phyloP scores from a whole-genome alignment of 768 basidiomycete species.

The Lactarius hatsudake region DNA sequence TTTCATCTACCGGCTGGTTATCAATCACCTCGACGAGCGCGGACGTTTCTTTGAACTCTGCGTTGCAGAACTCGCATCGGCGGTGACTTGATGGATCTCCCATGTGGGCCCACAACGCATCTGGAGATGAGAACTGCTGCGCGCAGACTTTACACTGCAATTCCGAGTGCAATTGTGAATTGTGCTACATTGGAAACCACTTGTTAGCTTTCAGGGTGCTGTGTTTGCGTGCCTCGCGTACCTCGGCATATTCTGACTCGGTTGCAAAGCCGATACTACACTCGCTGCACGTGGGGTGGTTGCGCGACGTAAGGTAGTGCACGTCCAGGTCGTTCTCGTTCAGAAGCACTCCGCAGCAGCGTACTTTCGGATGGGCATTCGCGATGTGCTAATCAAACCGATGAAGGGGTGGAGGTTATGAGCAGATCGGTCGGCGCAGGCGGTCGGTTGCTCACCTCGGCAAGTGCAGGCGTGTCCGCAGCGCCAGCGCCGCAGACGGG shows the following conservation, averaged over 20 bases:
- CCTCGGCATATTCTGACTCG: slow-evolving; percentile 16
- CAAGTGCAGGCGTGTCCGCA: slow-evolving; percentile 13
- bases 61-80: slow-evolving; percentile 26
- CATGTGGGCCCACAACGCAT: slow-evolving; percentile 14
- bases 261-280: slow-evolving; percentile 22
- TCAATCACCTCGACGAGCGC: slow-evolving; percentile 23
- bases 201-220: background rate
- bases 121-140: slow-evolving; percentile 14
- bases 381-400: slow-evolving; percentile 14
- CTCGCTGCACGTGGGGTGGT: slow-evolving; percentile 17
- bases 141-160: slow-evolving; percentile 20
- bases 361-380: slow-evolving; percentile 22
- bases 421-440: background rate
- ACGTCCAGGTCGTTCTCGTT: slow-evolving; percentile 21
- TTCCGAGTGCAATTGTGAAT: slow-evolving; percentile 14
- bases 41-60: slow-evolving; percentile 23
- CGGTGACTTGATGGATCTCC: slow-evolving; percentile 12
- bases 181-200: slow-evolving; percentile 16
- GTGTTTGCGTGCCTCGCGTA: background rate
- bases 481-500: slow-evolving; percentile 17
- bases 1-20: background rate
- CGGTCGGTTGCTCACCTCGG: slow-evolving; percentile 12
- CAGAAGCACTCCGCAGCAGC: slow-evolving; percentile 21
- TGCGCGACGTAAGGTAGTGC: slow-evolving; percentile 24
- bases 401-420: background rate